Evolutionary conservation across 768 basidiomycete genomes (phyloP), one percentile per base, ranked within the genome.

Genomic region (Xerocomus potaroensis): DNA sequence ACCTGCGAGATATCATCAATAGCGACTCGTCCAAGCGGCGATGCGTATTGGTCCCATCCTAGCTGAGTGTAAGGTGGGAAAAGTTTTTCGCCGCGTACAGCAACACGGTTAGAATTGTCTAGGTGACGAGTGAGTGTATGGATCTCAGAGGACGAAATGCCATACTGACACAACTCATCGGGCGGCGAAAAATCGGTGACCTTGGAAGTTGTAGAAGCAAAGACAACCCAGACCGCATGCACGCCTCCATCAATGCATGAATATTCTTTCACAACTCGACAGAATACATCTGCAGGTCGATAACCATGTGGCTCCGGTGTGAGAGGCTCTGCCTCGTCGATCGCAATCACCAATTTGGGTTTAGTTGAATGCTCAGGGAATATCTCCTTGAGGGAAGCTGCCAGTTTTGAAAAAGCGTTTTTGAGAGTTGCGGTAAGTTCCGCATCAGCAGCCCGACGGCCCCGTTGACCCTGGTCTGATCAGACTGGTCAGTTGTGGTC

Each of bases 31-130:
- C 10, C 26, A 10, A 27, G 5, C 5, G 26, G 26, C 14, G 2
- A 1, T 3, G 56, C 51, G 15, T 9, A 5, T 8, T 57, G 55
- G 14, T 57, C 56, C 55, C 56, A 57, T 22, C 55, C 51, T 0
- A 57, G 34, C 19, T 42, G 43, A 0, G 44, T 53, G 21, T 53
- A 46, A 16, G 55, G 49, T 0, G 16, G 33, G 18, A 56, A 55
- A 11, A 44, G 39, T 7, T 15, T 11, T 10, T 30, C 3, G 0
- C 54, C 45, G 2, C 0, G 0, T 1, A n/a, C 2, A 1, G 38
- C 19, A 9, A 47, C 15, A 8, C 47, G 41, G 9, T n/a, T 18
- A 9, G 56, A 57, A 32, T 38, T 37, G 12, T 50, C 48, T 57
- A 32, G 36, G 29, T 12, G 24, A 30, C 4, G 33, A 4, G 15